phyloP scores from a whole-genome alignment of 345 rosid species.

The Tarenaya hassleriana region DNA sequence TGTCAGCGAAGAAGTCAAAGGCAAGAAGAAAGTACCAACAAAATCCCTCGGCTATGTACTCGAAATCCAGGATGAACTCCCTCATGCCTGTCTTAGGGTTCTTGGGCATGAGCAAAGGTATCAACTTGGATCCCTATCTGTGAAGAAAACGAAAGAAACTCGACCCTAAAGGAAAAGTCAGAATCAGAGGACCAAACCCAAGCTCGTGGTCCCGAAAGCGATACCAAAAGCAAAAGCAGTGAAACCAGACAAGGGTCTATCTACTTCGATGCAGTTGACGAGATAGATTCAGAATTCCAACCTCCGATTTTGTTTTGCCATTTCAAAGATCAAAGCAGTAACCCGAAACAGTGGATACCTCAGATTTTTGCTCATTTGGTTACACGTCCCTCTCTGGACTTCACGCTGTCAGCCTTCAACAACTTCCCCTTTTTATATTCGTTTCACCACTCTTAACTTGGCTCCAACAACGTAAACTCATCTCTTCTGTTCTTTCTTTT shows the following conservation, averaged over 20 bases:
- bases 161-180: no score
- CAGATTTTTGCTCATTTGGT: background rate
- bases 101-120: constrained; percentile 4
- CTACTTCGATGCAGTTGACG: no score
- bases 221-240: no score
- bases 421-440: constrained; percentile 23
- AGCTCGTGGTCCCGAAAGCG: no score
- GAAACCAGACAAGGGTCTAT: no score
- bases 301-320: background rate
- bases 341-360: constrained; percentile 2
- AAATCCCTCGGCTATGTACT: constrained; percentile 30
- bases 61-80: constrained; percentile 30
- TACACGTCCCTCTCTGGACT: constrained; percentile 12
- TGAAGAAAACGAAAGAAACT: background rate
- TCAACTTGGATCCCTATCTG: constrained; percentile 19
- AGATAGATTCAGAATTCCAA: background rate
- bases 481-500: no score
- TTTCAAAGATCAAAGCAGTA: constrained; percentile 7
- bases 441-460: background rate
- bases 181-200: no score
- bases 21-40: constrained; percentile 30
- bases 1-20: constrained; percentile 29
- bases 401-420: constrained; percentile 9
- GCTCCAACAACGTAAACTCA: no score
- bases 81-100: constrained; percentile 29